A percentile compares a stretch with the other conserved stretches of the same genome.
Evolutionary conservation across 2,329 filamentous ascomycete genomes (phyloP).

Genomic region (Stagonosporopsis chrysanthemi): DNA sequence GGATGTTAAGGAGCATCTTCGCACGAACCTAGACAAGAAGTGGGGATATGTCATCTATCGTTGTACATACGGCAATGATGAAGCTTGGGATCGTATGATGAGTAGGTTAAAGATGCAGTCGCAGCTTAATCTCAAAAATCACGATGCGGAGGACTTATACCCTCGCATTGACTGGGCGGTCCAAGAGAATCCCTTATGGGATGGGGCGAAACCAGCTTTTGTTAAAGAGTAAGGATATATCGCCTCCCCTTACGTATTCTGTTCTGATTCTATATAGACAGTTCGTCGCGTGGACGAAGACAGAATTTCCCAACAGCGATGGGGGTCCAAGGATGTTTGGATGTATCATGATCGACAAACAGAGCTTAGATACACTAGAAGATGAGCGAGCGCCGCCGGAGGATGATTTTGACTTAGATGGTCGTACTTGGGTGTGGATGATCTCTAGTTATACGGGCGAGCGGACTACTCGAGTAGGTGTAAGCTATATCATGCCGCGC

Average conservation of each 20-base stretch:
- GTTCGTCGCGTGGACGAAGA: not conserved
- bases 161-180: slow-evolving; percentile 17
- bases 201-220: not conserved
- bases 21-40: slow-evolving; percentile 7
- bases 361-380: not conserved
- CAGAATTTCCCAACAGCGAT: not conserved
- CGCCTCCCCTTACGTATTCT: too few species aligned
- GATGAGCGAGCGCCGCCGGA: not conserved
- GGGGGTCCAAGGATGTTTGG: not conserved
- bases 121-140: not conserved
- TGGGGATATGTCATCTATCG: slow-evolving; percentile 22
- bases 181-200: slow-evolving; percentile 11
- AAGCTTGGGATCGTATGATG: slow-evolving; percentile 18
- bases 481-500: slow-evolving; percentile 3
- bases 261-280: not conserved
- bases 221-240: not conserved
- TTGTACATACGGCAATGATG: slow-evolving; percentile 18
- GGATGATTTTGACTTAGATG: not conserved
- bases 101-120: slow-evolving; percentile 1
- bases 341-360: not conserved
- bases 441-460: not conserved
- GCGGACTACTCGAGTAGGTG: not conserved
- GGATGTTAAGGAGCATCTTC: not conserved
- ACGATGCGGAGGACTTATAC: slow-evolving; percentile 12
- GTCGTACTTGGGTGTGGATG: slow-evolving; percentile 2